Evolutionary conservation across 352 stramenopile species (phyloP), one percentile per base, ranked within the genome.

Genomic region (Globisporangium middletonii): DNA sequence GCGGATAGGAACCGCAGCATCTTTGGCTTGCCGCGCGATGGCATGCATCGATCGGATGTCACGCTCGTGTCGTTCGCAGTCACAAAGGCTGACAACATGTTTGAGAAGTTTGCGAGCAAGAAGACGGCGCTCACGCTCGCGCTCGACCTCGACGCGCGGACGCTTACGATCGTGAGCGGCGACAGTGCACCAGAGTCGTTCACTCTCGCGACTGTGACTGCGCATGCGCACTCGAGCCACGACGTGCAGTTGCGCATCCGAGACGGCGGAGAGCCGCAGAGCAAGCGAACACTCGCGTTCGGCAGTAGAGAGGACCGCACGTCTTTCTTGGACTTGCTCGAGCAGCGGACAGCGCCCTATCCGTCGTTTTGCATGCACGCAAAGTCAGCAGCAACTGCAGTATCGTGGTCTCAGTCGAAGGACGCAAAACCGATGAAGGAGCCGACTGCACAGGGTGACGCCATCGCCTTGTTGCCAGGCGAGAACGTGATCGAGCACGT

Each of bases 161-260:
- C 90, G 77, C 72, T 95, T n/a, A 88, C 72, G 58, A 92, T 95
- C 30, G 77, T 82, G 7, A 78, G 89, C 57, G 83, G 91, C 48
- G 75, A 74, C 51, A 68, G 79, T 38, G 33, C 4, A 9, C 33
- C 33, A 9, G 92, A 88, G 56, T 91, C 79, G 55, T 94, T 82
- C 47, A 80, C 84, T 0, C 79, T 82, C 0, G 79, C 92, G 28
- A 38, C 5, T 11, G 33, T 38, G 1, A 92, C 83, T 27, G 84
- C 84, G 54, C 83, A 83, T 28, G 76, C 82, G n/a, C 77, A 92
- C 64, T 86, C 79, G 6, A 67, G 82, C 0, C 64, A 92, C 6
- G 80, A 79, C 28, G 88, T 94, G 72, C 84, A 94, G 60, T 75
- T 94, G 57, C 91, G 89, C 67, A 94, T 94, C 59, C 82, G 92